These are phyloP conservation scores for Globisporangium iwayamae DNA, from an alignment of 352 stramenopile species.

Conservation along the genomic window DNA sequence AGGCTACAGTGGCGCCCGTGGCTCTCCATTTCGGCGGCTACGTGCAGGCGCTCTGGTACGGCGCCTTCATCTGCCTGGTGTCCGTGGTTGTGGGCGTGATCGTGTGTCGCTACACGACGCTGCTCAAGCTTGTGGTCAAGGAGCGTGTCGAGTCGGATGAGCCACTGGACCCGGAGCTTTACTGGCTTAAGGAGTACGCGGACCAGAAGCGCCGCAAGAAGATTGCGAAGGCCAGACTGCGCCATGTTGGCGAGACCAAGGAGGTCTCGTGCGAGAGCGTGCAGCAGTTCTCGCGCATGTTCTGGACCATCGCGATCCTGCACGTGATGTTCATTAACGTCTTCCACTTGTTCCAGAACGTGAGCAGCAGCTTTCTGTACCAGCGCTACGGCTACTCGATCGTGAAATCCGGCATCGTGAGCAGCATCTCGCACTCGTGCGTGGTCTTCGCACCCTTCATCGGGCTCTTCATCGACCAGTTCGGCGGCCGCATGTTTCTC, in stretches of 20 bases:
- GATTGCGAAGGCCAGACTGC: conserved; percentile 19
- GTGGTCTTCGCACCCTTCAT: conserved; percentile 88
- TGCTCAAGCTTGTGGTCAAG: conserved; percentile 65
- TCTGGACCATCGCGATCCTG: conserved; percentile 81
- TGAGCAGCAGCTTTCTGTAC: conserved; percentile 82
- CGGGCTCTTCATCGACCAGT: conserved; percentile 85
- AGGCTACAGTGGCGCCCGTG: conserved; percentile 82
- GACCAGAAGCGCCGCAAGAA: conserved; percentile 63
- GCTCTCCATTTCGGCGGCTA: conserved; percentile 85
- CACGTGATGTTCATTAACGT: conserved; percentile 90
- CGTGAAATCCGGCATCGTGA: conserved; percentile 82
- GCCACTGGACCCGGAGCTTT: conserved; percentile 48
- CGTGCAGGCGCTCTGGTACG: conserved; percentile 81
- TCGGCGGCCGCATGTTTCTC: conserved; percentile 82
- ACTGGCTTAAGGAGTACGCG: conserved; percentile 71
- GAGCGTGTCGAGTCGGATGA: conserved; percentile 50
- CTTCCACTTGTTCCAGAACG: conserved; percentile 92
- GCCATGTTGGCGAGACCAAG: conserved; percentile 3
- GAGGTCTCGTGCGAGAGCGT: conserved; percentile 59
- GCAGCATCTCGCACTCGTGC: conserved; percentile 72
- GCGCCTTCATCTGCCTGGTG: conserved; percentile 49
- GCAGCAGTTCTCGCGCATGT: conserved; percentile 78
- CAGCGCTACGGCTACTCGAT: conserved; percentile 84
- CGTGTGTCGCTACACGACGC: conserved; percentile 58
- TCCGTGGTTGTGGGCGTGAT: conserved; percentile 50